These are phyloP conservation scores for Anthostomella pinea DNA, from an alignment of 2,329 filamentous ascomycete species.

Conservation along the genomic window DNA sequence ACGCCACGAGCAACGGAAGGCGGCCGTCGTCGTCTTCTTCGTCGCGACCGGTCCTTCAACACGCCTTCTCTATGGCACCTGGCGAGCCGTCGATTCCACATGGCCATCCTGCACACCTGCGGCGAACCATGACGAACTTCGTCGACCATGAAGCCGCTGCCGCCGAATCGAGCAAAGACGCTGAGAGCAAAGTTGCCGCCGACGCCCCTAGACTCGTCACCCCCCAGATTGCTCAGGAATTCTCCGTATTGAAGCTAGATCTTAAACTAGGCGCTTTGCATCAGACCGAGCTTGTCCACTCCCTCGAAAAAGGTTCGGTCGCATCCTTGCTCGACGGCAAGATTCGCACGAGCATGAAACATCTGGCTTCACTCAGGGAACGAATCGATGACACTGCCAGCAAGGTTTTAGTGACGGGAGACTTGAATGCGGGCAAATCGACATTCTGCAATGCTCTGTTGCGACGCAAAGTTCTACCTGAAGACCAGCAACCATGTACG, in stretches of 20 bases:
- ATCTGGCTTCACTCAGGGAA: slow-evolving; percentile 81
- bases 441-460: slow-evolving; percentile 98
- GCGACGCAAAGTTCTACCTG: slow-evolving; percentile 85
- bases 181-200: slow-evolving; percentile 56
- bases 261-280: slow-evolving; percentile 83
- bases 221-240: slow-evolving; percentile 91
- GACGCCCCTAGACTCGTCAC: slow-evolving; percentile 80
- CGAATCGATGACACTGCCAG: slow-evolving; percentile 96
- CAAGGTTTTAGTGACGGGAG: slow-evolving; percentile 93
- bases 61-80: slow-evolving; percentile 60
- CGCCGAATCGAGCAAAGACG: slow-evolving; percentile 70
- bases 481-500: slow-evolving; percentile 97
- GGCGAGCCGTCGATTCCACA: slow-evolving; percentile 43
- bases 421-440: slow-evolving; percentile 95
- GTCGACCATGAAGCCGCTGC: slow-evolving; percentile 55
- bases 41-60: slow-evolving; percentile 59
- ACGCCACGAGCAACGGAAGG: slow-evolving; percentile 38
- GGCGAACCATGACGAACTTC: slow-evolving; percentile 70
- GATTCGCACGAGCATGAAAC: slow-evolving; percentile 89
- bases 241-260: slow-evolving; percentile 92
- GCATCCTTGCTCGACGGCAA: slow-evolving; percentile 90
- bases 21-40: slow-evolving; percentile 54
- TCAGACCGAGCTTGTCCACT: slow-evolving; percentile 90
- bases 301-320: slow-evolving; percentile 86
- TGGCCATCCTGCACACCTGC: slow-evolving; percentile 48